Conservation (phyloP, 2,329 filamentous ascomycete genomes). For the Metarhizium guizhouense region DNA sequence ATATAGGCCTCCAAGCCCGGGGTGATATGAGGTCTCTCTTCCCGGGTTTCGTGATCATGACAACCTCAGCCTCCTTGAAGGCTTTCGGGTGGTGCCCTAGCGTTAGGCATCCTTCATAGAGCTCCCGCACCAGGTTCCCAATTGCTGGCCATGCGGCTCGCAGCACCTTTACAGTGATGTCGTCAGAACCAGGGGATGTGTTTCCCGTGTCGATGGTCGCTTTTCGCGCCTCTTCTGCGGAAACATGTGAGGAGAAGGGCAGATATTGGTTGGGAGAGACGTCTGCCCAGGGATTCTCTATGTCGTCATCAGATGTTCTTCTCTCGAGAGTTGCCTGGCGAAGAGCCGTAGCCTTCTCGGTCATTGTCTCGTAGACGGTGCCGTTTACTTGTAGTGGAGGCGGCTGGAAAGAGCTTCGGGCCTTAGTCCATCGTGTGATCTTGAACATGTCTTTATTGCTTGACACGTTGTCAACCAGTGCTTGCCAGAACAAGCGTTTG, state of each 20-base stretch:
- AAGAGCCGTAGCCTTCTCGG: slow-evolving; percentile 12
- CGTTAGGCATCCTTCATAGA: slow-evolving; percentile 3
- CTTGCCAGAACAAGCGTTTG: slow-evolving; percentile 7
- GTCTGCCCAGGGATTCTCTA: slow-evolving; percentile 8
- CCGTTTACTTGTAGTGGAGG: slow-evolving; percentile 9
- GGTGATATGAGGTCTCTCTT: slow-evolving; percentile 11
- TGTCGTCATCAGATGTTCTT: slow-evolving; percentile 8
- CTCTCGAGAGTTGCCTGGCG: slow-evolving; percentile 8
- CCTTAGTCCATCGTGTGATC: slow-evolving; percentile 5
- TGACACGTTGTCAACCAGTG: slow-evolving; percentile 7
- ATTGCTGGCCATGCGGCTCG: slow-evolving; percentile 3
- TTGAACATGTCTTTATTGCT: slow-evolving; percentile 6
- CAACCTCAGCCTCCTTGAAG: slow-evolving; percentile 11
- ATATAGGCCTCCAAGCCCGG: slow-evolving; percentile 15
- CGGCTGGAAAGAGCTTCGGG: slow-evolving; percentile 8
- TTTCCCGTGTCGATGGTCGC: slow-evolving; percentile 11
- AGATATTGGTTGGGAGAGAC: background rate
- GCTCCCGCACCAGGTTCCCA: background rate
- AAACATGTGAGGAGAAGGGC: slow-evolving; percentile 6
- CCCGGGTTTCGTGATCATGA: slow-evolving; percentile 16
- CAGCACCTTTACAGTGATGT: slow-evolving; percentile 13
- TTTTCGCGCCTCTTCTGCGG: slow-evolving; percentile 7
- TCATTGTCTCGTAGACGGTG: slow-evolving; percentile 7
- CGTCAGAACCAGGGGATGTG: slow-evolving; percentile 12
- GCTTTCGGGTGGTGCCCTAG: background rate